Base-by-base conservation (phyloP, 2,329 filamentous ascomycete genomes). In the Torrubiella hemipterigena region DNA sequence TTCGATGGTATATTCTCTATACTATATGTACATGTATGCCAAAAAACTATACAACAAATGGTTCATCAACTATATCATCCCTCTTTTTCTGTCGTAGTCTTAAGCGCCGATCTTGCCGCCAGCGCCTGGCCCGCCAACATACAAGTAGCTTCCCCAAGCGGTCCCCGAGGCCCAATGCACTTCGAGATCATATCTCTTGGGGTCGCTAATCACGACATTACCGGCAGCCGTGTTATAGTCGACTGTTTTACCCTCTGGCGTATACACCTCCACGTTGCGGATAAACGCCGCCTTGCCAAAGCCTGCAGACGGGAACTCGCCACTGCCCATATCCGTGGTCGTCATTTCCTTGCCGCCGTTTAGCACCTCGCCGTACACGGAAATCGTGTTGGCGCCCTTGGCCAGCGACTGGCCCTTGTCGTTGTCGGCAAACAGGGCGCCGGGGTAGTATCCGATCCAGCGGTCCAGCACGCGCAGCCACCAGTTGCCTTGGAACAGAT, bases 381-480 rank as follows among this genome's bases (percentile, higher is more conserved):
- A 27, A 27, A 41, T 37, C 19, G 26, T 21, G 12, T 32, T 21
- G 9, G 38, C 18, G 20, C 35, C 26, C 17, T 10, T 7, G 17
- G 25, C 28, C 12, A 42, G 38, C 9, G 40, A 39, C 11, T 30
- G 19, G 9, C 13, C 14, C 7, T 34, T 19, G 21, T 31, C 12
- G 24, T 24, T 13, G 10, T 17, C 16, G 17, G 8, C 20, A 18
- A 38, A 42, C 15, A 42, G 18, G 14, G 18, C 17, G 11, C 26
- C 40, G 7, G 40, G 40, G 23, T 42, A 42, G 37, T 42, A 42
- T 24, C 40, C 40, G 22, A 41, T 20, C 11, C 16, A 41, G 16
- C 35, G 35, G 28, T 36, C 40, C 13, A 35, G 15, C 4, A 31
- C 33, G 21, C 20, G 30, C 29, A 42, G 28, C 40, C 40, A 42